Base-by-base conservation (phyloP, 805 yeast genomes). In the Candida taoyuanica region DNA sequence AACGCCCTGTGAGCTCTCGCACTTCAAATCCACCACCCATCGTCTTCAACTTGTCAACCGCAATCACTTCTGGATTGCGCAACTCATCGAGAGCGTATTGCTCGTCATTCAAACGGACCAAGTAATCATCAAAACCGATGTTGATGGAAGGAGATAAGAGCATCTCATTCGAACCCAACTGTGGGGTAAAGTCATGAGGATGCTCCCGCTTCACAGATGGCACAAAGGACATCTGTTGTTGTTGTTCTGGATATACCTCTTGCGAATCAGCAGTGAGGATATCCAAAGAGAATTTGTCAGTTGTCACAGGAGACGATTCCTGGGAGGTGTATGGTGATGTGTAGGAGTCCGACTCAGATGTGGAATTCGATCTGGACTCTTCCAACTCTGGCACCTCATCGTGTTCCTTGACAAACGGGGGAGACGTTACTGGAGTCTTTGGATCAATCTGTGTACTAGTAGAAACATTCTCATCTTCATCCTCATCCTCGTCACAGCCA, bases 61-160 rank as follows among this genome's bases (percentile, higher is more conserved):
- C 59, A 60, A 64, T 62, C 69, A 51, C 69, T 57, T 59, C 69
- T 64, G 69, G 68, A 64, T 64, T 62, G 62, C 69, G 68, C 69
- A 64, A 63, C 63, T 62, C 64, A 56, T 60, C 67, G 53, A 62
- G 58, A 39, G 49, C 65, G 50, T 50, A 55, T 43, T 60, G 58
- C 52, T 53, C 53, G 48, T 59, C 63, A 44, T 36, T 38, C 42
- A 51, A 31, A 33, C 41, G 40, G 8, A 41, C 47, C 33, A 46
- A 52, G 32, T 42, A 47, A 32, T 50, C 55, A 27, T 42, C 53
- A 25, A 46, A 33, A 13, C n/a, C 38, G 25, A 46, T 13, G 31
- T 44, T 42, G 20, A 44, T 13, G 30, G 47, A 43, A 15, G 43
- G 31, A 18, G 23, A n/a, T 13, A 29, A 5, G 18, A 28, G n/a